These are phyloP conservation scores for Neurospora sp. DNA, from an alignment of 495 filamentous ascomycete species.

Conservation along the genomic window DNA sequence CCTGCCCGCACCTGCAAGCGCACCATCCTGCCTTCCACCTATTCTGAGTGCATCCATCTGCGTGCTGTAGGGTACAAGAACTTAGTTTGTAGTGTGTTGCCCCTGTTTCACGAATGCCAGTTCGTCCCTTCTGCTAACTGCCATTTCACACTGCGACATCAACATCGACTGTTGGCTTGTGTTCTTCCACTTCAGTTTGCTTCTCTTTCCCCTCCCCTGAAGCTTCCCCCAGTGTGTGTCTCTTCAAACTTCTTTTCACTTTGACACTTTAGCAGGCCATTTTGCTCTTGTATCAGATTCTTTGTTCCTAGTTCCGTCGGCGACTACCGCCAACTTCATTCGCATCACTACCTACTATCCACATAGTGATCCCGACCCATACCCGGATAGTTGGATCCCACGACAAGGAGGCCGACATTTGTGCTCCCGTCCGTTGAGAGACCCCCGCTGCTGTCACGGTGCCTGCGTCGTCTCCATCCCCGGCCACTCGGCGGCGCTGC, in stretches of 20 bases:
- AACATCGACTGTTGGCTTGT: background rate
- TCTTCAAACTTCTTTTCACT: background rate
- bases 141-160: background rate
- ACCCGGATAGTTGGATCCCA: background rate
- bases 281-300: background rate
- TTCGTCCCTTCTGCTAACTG: background rate
- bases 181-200: background rate
- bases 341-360: background rate
- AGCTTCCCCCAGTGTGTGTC: background rate
- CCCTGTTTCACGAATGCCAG: background rate
- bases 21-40: background rate
- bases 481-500: background rate
- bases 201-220: background rate
- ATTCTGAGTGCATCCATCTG: background rate
- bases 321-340: background rate
- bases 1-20: background rate
- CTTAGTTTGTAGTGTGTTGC: background rate
- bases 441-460: background rate
- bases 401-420: background rate
- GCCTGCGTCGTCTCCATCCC: background rate
- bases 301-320: background rate
- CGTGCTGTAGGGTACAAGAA: background rate
- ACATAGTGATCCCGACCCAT: background rate
- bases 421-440: background rate
- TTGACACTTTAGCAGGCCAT: background rate